Evolutionary conservation across 2,329 filamentous ascomycete genomes (phyloP), one percentile per base, ranked within the genome.

Genomic region (Aspergillus sp.): DNA sequence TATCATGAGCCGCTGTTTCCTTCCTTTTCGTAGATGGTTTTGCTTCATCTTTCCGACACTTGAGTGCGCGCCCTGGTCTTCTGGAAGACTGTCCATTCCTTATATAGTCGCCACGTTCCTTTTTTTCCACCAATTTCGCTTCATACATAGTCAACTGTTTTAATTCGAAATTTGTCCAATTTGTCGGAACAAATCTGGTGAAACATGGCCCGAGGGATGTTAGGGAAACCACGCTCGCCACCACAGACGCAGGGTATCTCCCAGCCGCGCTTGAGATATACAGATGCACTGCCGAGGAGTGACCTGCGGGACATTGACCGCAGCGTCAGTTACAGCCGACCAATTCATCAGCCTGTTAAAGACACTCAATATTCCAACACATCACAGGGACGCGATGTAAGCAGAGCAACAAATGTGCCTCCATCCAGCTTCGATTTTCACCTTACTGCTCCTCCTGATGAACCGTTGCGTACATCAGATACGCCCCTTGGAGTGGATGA

Each of bases 31-130:
- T 30, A 54, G 59, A 58, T 54, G 42, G 56, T 47, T 57, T 61
- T 39, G 51, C 51, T 40, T 30, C 33, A 6, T 27, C 19, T 24
- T 20, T 39, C 41, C 41, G 33, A 20, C 40, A 15, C 17, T 27
- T 41, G 2, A 20, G 30, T 62, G 64, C 45, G 42, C 44, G 40
- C 33, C 30, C 46, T 54, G 64, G 72, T 64, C 70, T 73, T 76
- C 73, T 70, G 73, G 74, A 74, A 76, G 71, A 71, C 69, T 61
- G 66, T 74, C 68, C 70, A 62, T 69, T 74, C 73, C 27, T 51
- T 58, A 55, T 49, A 62, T 27, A 41, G 48, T 54, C 48, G 11
- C 42, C n/a, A 51, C 47, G 20, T 50, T 56, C 50, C 24, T 45
- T 39, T 60, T 17, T 42, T 12, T 30, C 2, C 3, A 30, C 9